Conservation (phyloP, 331 rosid genomes). For the Malus hybrid region DNA sequence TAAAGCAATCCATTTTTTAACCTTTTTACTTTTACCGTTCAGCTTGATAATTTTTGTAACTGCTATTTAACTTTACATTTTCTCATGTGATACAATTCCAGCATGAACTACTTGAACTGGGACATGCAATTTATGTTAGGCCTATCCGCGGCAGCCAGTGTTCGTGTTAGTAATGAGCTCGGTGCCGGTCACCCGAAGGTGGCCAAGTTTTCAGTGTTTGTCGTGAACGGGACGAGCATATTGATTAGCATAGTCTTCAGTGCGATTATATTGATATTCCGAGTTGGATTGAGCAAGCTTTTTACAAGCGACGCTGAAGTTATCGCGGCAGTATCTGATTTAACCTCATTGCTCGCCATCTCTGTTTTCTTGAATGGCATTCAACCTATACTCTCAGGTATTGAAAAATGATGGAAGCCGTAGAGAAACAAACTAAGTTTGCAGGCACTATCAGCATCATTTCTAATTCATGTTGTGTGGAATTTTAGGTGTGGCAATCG, state of each 20-base stretch:
- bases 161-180: slow-evolving; percentile 70
- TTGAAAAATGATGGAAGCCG: not conserved
- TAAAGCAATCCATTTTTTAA: no score
- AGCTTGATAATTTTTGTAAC: not conserved
- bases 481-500: slow-evolving; percentile 68
- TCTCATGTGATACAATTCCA: slow-evolving; percentile 15
- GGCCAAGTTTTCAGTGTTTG: slow-evolving; percentile 56
- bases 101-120: slow-evolving; percentile 59
- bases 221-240: slow-evolving; percentile 57
- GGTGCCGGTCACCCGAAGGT: slow-evolving; percentile 68
- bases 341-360: slow-evolving; percentile 63
- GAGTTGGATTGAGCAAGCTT: slow-evolving; percentile 44
- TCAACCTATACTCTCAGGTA: slow-evolving; percentile 79
- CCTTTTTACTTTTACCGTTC: not conserved
- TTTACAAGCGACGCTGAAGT: slow-evolving; percentile 42
- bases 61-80: not conserved
- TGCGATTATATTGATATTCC: slow-evolving; percentile 36
- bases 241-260: slow-evolving; percentile 47
- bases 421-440: not conserved
- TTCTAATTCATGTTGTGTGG: not conserved
- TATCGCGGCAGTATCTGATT: slow-evolving; percentile 35
- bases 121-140: slow-evolving; percentile 70
- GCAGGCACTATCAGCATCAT: not conserved
- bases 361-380: slow-evolving; percentile 72
- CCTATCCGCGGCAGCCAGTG: slow-evolving; percentile 57